phyloP scores from a whole-genome alignment of 768 basidiomycete species.

The Boletus vermiculosoides region DNA sequence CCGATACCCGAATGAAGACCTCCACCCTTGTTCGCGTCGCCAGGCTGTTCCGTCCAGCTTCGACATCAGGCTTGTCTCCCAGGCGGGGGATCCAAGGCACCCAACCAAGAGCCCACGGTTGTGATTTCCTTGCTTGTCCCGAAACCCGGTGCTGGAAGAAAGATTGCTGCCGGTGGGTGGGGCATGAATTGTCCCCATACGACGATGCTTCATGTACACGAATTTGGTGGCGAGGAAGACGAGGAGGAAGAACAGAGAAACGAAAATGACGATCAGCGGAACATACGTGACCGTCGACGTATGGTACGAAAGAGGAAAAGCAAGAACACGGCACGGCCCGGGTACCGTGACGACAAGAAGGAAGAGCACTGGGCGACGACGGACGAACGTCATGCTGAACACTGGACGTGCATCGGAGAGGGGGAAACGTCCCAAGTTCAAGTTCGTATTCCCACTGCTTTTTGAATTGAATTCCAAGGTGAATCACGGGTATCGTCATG shows the following conservation, averaged over 20 bases:
- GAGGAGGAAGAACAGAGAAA: slow-evolving; percentile 18
- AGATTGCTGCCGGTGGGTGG: neutral
- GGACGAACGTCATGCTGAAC: slow-evolving; percentile 7
- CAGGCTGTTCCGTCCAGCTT: slow-evolving; percentile 9
- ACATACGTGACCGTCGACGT: slow-evolving; percentile 2
- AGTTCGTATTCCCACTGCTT: slow-evolving; percentile 9
- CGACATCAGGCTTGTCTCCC: slow-evolving; percentile 27
- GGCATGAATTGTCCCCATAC: slow-evolving; percentile 26
- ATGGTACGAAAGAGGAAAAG: slow-evolving; percentile 12
- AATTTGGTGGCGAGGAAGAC: slow-evolving; percentile 23
- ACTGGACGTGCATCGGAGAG: neutral
- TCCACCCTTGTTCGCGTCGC: slow-evolving; percentile 4
- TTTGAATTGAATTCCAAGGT: slow-evolving; percentile 20
- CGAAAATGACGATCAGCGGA: slow-evolving; percentile 14
- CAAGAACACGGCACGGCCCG: slow-evolving; percentile 7
- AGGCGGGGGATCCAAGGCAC: slow-evolving; percentile 33
- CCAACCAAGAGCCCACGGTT: slow-evolving; percentile 25
- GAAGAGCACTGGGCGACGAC: neutral
- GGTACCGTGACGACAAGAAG: neutral
- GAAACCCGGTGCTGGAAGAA: slow-evolving; percentile 3
- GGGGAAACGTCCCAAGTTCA: neutral
- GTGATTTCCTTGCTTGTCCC: slow-evolving; percentile 2
- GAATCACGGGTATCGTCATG: neutral
- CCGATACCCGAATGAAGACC: slow-evolving; percentile 9
- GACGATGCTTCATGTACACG: slow-evolving; percentile 31